These are phyloP conservation scores for Trebouxia gelatinosa DNA, from an alignment of 163 green algal species.

Conservation along the genomic window DNA sequence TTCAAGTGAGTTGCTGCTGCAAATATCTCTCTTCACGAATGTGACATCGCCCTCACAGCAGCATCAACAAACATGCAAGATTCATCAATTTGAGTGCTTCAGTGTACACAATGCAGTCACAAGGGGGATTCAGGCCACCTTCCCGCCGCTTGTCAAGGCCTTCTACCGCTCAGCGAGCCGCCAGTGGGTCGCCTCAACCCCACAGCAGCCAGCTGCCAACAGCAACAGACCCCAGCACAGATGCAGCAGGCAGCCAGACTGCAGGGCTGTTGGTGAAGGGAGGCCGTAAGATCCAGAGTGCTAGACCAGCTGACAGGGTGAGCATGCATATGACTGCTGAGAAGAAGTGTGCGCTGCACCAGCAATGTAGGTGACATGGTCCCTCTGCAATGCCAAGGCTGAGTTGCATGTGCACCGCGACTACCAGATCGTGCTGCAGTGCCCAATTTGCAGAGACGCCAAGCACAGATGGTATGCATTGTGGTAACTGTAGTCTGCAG, in stretches of 20 bases:
- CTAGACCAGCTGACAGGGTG: neutral
- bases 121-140: slow-evolving; percentile 19
- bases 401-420: too few species aligned
- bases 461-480: too few species aligned
- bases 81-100: neutral
- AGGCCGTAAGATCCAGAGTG: slow-evolving; percentile 23
- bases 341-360: neutral
- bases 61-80: neutral
- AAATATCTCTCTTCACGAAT: neutral
- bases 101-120: neutral
- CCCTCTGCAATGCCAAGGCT: too few species aligned
- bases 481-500: neutral
- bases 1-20: neutral
- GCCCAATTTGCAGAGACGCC: too few species aligned
- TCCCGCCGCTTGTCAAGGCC: slow-evolving; percentile 25
- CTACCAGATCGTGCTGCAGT: too few species aligned
- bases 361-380: too few species aligned
- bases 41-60: neutral
- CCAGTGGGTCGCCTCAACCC: neutral
- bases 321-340: neutral
- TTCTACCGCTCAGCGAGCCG: slow-evolving; percentile 19
- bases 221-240: neutral
- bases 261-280: neutral
- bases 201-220: neutral
- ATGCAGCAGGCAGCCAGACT: neutral